These are phyloP conservation scores for Chiua virens DNA, from an alignment of 768 basidiomycete genomes.

Conservation along the genomic window DNA sequence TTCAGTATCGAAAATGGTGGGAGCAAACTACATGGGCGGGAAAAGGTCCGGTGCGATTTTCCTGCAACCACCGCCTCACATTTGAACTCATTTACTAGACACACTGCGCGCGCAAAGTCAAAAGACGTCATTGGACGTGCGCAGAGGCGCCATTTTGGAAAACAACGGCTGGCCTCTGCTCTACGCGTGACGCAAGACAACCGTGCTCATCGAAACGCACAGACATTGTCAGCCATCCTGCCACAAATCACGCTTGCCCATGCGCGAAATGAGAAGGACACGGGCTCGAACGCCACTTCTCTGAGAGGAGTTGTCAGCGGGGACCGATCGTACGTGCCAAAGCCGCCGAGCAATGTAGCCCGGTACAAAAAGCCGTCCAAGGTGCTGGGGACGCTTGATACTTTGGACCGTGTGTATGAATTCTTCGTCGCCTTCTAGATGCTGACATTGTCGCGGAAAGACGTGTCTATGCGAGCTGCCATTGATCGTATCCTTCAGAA, in stretches of 20 bases:
- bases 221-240: constrained; percentile 9
- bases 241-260: constrained; percentile 29
- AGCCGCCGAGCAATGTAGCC: constrained; percentile 2
- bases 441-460: constrained; percentile 13
- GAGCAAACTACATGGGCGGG: constrained; percentile 79
- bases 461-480: constrained; percentile 30
- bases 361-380: constrained; percentile 20
- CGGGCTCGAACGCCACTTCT: background rate
- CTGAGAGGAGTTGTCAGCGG: background rate
- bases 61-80: background rate
- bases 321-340: constrained; percentile 5
- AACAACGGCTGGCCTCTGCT: constrained; percentile 53
- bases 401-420: constrained; percentile 26
- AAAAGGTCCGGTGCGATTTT: constrained; percentile 55
- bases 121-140: constrained; percentile 55
- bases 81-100: constrained; percentile 38
- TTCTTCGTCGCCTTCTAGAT: constrained; percentile 1
- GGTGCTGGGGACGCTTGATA: constrained; percentile 24
- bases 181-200: constrained; percentile 25
- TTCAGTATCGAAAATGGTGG: constrained; percentile 42
- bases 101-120: constrained; percentile 53
- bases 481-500: constrained; percentile 28
- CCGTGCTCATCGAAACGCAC: background rate
- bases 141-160: constrained; percentile 62
- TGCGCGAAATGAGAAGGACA: constrained; percentile 13